phyloP scores from a whole-genome alignment of 768 basidiomycete species.

The Boletus bicolor region DNA sequence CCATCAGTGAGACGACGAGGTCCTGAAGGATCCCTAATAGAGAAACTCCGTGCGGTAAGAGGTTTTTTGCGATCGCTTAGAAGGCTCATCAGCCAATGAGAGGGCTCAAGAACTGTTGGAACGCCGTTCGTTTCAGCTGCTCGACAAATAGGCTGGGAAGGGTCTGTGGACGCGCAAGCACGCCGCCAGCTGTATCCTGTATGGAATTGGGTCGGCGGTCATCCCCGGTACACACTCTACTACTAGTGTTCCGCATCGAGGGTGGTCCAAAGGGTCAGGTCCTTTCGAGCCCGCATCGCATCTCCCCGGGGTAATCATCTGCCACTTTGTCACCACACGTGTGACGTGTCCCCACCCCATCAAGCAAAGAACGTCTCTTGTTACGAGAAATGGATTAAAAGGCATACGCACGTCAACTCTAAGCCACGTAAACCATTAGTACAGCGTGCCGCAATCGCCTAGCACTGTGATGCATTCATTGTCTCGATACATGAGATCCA shows the following conservation, averaged over 20 bases:
- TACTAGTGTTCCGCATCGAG: background rate
- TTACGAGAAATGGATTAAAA: background rate
- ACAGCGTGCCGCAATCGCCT: constrained; percentile 1
- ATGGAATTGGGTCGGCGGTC: background rate
- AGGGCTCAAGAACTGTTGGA: no score
- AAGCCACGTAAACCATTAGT: background rate
- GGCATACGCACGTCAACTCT: background rate
- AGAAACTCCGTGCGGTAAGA: no score
- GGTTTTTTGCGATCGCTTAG: no score
- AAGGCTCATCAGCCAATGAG: no score
- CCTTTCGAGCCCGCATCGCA: constrained; percentile 5
- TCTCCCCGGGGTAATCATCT: background rate
- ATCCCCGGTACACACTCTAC: background rate
- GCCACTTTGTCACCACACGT: background rate
- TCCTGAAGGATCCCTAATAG: no score
- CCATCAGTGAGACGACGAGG: no score
- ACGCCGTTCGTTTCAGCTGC: no score
- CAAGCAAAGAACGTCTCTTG: background rate
- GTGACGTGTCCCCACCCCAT: background rate
- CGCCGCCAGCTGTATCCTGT: background rate
- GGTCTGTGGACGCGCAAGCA: background rate
- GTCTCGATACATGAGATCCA: constrained; percentile 20
- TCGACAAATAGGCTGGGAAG: no score
- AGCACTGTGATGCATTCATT: constrained; percentile 5
- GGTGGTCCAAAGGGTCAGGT: background rate